Percentiles rank a stretch among this genome's conserved stretches.
phyloP scores from a whole-genome alignment of 768 basidiomycete genomes.

The Kondoa subrosea region DNA sequence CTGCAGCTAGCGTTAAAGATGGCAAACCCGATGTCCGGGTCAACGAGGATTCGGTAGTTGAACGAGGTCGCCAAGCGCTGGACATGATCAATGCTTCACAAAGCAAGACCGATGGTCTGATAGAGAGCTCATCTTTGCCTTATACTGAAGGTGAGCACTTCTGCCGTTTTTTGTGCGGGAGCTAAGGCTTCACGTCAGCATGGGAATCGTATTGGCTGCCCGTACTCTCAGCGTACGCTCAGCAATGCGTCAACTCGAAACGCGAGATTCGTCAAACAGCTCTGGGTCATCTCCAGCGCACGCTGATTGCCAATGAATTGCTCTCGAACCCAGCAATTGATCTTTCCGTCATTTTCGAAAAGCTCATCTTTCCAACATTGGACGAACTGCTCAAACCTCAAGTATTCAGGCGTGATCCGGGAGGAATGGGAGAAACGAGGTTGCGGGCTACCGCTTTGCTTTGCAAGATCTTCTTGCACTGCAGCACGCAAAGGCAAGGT shows the following conservation, averaged over 20 bases:
- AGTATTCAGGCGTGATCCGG: constrained; percentile 55
- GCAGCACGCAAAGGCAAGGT: not conserved
- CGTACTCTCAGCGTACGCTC: constrained; percentile 51
- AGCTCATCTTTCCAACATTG: constrained; percentile 73
- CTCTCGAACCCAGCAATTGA: constrained; percentile 44
- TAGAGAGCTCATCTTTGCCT: constrained; percentile 35
- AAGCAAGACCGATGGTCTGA: constrained; percentile 45
- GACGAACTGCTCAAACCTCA: constrained; percentile 80
- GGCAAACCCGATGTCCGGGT: constrained; percentile 2
- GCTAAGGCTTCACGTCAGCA: constrained; percentile 34
- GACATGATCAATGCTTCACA: constrained; percentile 63
- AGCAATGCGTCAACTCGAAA: constrained; percentile 64
- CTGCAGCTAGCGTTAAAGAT: constrained; percentile 44
- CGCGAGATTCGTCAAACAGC: constrained; percentile 71
- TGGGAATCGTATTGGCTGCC: constrained; percentile 68
- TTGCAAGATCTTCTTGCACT: constrained; percentile 87
- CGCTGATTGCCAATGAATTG: constrained; percentile 61
- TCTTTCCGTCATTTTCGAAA: constrained; percentile 70
- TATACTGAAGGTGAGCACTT: constrained; percentile 31
- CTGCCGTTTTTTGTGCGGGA: not conserved
- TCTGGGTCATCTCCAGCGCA: constrained; percentile 62
- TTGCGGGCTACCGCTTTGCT: constrained; percentile 71
- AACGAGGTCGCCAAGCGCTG: constrained; percentile 64
- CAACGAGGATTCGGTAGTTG: constrained; percentile 49
- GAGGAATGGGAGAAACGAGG: constrained; percentile 76